Percentiles rank a stretch among this genome's conserved stretches.
These are phyloP conservation scores for Heimioporus sp. DNA, from an alignment of 768 basidiomycete species.

Conservation along the genomic window DNA sequence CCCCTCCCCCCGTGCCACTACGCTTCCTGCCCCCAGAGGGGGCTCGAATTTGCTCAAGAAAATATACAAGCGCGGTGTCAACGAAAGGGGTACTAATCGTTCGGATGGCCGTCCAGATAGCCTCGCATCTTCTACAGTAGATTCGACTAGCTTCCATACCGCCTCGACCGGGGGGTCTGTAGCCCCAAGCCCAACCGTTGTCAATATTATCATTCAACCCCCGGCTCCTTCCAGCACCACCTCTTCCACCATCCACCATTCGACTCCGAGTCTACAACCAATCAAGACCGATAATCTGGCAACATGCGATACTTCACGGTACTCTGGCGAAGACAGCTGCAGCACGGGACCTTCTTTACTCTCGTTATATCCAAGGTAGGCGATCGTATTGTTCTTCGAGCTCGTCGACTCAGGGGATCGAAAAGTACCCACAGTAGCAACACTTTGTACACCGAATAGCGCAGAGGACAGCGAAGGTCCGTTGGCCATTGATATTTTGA, in stretches of 20 bases:
- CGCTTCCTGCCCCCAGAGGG: not conserved
- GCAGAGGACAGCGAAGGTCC: constrained; percentile 9
- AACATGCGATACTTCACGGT: not conserved
- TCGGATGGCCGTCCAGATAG: not conserved
- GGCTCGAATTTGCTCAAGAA: not conserved
- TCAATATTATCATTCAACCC: constrained; percentile 1
- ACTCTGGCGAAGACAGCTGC: not conserved
- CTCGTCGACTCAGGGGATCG: not conserved
- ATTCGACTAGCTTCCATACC: constrained; percentile 6
- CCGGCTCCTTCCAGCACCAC: constrained; percentile 3
- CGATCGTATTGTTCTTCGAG: not conserved
- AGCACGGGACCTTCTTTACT: not conserved
- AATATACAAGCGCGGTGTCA: not conserved
- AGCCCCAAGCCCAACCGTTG: not conserved
- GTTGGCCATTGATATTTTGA: not conserved
- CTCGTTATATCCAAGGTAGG: constrained; percentile 14
- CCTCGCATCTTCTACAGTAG: not conserved
- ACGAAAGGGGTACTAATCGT: not conserved
- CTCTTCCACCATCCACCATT: no score
- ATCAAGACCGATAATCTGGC: not conserved
- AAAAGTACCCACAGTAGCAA: constrained; percentile 12
- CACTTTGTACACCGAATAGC: constrained; percentile 11
- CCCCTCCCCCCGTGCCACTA: not conserved
- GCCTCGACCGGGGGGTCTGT: constrained; percentile 1
- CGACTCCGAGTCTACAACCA: not conserved